These are phyloP conservation scores for Pleurozium schreberi DNA, from an alignment of 225 moss, liverwort and hornwort genomes.

Conservation along the genomic window DNA sequence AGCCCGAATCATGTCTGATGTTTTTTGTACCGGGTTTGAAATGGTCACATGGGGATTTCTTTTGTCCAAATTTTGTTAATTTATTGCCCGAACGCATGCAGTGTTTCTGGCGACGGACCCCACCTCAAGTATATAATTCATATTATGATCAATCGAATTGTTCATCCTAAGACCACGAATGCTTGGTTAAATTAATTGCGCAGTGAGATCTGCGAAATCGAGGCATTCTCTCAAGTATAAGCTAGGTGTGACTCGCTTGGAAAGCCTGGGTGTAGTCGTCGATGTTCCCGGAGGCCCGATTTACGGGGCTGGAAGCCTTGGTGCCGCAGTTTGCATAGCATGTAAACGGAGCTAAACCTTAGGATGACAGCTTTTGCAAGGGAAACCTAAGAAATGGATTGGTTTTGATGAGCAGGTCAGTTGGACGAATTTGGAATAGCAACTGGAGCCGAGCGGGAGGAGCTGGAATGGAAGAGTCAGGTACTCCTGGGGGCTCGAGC, in stretches of 20 bases:
- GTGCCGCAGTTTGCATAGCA: neutral
- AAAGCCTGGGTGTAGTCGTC: neutral
- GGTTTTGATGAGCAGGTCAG: slow-evolving; percentile 13
- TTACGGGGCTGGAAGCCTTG: neutral
- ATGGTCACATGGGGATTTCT: too few species aligned
- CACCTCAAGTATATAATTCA: neutral
- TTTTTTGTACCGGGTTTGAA: neutral
- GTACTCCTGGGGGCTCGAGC: neutral
- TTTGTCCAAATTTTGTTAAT: too few species aligned
- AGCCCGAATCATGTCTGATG: neutral
- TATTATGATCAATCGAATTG: neutral
- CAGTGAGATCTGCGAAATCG: neutral
- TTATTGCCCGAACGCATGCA: neutral
- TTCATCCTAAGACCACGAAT: neutral
- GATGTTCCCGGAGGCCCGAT: neutral
- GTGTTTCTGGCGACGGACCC: neutral
- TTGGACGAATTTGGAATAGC: slow-evolving; percentile 59
- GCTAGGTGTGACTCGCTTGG: neutral
- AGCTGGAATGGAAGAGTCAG: slow-evolving; percentile 50
- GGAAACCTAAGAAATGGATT: neutral
- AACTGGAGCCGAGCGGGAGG: slow-evolving; percentile 56
- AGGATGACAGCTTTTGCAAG: neutral
- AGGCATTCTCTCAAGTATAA: neutral
- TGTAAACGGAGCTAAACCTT: neutral
- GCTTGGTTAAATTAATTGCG: neutral